Percentiles rank a stretch among this genome's conserved stretches.
Evolutionary conservation across 2,329 filamentous ascomycete genomes (phyloP).

Genomic region (Colletotrichum plurivorum): DNA sequence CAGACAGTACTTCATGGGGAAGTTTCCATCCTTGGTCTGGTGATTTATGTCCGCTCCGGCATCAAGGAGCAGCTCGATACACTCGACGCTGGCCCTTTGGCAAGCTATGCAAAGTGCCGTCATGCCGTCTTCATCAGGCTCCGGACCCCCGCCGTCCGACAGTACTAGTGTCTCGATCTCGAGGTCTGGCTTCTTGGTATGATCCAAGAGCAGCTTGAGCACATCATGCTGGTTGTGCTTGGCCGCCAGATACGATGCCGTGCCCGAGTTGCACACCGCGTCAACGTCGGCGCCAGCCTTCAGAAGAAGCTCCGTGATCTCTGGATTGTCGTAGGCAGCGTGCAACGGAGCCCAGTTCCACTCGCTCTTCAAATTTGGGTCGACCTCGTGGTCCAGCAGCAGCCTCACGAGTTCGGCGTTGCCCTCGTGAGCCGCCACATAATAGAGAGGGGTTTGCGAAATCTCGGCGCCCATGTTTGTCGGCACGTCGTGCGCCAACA

Average conservation of each 20-base stretch:
- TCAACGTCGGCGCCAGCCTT: slow-evolving; percentile 19
- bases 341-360: slow-evolving; percentile 10
- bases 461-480: background rate
- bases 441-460: slow-evolving; percentile 20
- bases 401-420: background rate
- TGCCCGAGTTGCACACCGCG: slow-evolving; percentile 16
- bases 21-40: slow-evolving; percentile 1
- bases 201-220: slow-evolving; percentile 35
- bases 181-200: slow-evolving; percentile 34
- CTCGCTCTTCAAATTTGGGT: background rate
- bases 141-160: background rate
- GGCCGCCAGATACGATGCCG: slow-evolving; percentile 32
- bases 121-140: slow-evolving; percentile 6
- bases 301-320: slow-evolving; percentile 11
- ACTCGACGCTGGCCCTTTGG: slow-evolving; percentile 5
- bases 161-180: background rate
- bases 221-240: slow-evolving; percentile 3
- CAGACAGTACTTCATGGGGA: slow-evolving; percentile 15
- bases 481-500: slow-evolving; percentile 4
- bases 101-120: slow-evolving; percentile 39
- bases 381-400: background rate
- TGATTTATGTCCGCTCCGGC: slow-evolving; percentile 41
- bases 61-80: slow-evolving; percentile 35
- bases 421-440: slow-evolving; percentile 3
- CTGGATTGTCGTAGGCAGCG: slow-evolving; percentile 14